Evolutionary conservation across 1,284 basidiomycete genomes (phyloP).

Genomic region (Leccinum huronense): DNA sequence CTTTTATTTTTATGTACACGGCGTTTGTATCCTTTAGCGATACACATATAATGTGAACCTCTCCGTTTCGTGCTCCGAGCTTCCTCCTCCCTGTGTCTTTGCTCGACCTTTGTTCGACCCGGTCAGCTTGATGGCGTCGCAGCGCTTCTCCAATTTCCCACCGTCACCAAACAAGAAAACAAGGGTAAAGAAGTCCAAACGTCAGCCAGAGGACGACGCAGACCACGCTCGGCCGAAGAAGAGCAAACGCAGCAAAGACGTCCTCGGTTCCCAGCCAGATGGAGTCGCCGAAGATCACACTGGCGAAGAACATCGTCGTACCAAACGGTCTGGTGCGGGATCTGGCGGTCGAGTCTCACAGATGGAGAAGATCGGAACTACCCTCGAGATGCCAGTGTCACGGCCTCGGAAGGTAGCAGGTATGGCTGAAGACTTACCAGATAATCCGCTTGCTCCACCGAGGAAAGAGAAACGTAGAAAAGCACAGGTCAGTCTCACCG

Average conservation of each 20-base stretch:
- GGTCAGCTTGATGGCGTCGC: neutral
- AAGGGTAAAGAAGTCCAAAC: neutral
- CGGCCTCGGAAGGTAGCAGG: neutral
- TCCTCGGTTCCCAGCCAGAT: neutral
- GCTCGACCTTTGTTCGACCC: too few relatives aligned
- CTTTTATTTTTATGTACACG: too few relatives aligned
- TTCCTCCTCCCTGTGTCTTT: too few relatives aligned
- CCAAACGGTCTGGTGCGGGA: neutral
- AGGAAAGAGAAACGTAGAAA: neutral
- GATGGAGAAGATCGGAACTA: neutral
- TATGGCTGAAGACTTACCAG: neutral
- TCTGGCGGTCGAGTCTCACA: neutral
- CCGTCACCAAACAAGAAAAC: neutral
- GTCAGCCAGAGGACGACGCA: neutral
- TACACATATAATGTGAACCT: too few relatives aligned
- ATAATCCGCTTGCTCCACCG: conserved; percentile 1
- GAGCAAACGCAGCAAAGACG: neutral
- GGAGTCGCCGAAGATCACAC: neutral
- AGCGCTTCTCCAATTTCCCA: neutral
- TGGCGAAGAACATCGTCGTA: neutral
- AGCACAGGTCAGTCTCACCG: neutral
- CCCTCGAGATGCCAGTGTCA: neutral
- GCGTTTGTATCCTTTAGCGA: too few relatives aligned
- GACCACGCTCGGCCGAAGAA: neutral
- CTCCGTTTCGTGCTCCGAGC: too few relatives aligned